Base-by-base conservation (phyloP, 2,329 filamentous ascomycete genomes). In the Catunica adiposa region DNA sequence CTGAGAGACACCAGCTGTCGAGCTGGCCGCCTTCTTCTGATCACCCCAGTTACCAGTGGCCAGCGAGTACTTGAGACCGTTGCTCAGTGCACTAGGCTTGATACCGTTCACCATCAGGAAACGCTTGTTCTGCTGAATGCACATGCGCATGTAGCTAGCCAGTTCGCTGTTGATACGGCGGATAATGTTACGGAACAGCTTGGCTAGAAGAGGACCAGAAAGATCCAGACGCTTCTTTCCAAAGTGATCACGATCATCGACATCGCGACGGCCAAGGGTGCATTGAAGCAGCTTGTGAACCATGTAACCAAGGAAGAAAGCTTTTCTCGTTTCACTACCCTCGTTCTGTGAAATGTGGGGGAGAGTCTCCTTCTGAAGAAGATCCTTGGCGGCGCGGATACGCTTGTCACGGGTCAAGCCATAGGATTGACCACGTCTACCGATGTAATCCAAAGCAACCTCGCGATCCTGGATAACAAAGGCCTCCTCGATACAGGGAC, bases 41-140 rank as follows among this genome's bases (percentile, higher is more conserved):
- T 98, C 92, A 65, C 92, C 94, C 94, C 92, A 98, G 70, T 98
- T 98, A 62, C 92, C 92, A 14, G 92, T 98, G 25, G 92, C 90
- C 60, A 98, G 75, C 54, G 92, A 96, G 70, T 98, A 98, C 67
- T 96, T 95, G 61, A 98, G 72, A 52, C 90, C 92, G 65, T 92
- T 94, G 20, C 89, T 94, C 62, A 98, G 77, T 20, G 92, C 95
- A 60, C 82, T 84, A 22, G 85, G 83, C 72, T 96, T 97, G 64
- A 97, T 84, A 62, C 89, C 92, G 58, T 95, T 79, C 14, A 86
- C 86, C 44, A 97, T 73, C 61, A 92, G 92, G 72, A 98, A 96
- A 60, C 94, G 86, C 59, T 83, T 79, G 68, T 85, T 86, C 55
- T 82, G 83, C 69, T 98, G 89, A 53, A 98, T 88, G 63, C 89